phyloP scores from a whole-genome alignment of 2,329 filamentous ascomycete species.

The Ophiostoma novo-ulmi region DNA sequence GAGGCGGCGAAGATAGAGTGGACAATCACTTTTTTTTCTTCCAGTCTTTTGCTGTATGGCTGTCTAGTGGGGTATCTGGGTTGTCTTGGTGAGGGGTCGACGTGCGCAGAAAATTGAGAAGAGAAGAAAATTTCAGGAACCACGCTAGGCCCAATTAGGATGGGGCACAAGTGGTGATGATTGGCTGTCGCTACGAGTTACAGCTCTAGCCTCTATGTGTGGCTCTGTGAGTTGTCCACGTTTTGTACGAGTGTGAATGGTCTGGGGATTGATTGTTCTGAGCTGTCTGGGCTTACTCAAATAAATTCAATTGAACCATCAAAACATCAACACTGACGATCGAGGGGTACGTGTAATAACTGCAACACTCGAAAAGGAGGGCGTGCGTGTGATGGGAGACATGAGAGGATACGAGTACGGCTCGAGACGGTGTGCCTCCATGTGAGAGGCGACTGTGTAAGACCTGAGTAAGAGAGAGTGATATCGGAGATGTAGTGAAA shows the following conservation, averaged over 20 bases:
- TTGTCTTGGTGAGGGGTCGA: conserved; percentile 25
- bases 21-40: conserved; percentile 17
- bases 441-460: conserved; percentile 3
- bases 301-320: no score
- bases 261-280: no score
- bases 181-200: conserved; percentile 10
- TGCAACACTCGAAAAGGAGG: neutral
- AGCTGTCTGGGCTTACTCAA: no score
- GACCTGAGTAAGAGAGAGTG: neutral
- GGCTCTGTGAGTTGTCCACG: conserved; percentile 2
- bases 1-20: conserved; percentile 18
- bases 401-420: conserved; percentile 1
- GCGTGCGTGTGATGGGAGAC: neutral
- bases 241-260: neutral
- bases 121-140: conserved; percentile 25
- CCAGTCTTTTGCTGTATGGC: neutral
- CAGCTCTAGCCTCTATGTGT: neutral
- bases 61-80: conserved; percentile 20
- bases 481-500: neutral
- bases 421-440: neutral
- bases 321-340: neutral
- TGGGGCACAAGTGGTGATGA: neutral
- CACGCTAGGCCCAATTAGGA: conserved; percentile 17
- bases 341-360: neutral
- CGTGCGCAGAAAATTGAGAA: conserved; percentile 7